Percentiles rank a stretch among this genome's conserved stretches.
Conservation (phyloP, 2,329 filamentous ascomycete species). For the Claviceps sp. region DNA sequence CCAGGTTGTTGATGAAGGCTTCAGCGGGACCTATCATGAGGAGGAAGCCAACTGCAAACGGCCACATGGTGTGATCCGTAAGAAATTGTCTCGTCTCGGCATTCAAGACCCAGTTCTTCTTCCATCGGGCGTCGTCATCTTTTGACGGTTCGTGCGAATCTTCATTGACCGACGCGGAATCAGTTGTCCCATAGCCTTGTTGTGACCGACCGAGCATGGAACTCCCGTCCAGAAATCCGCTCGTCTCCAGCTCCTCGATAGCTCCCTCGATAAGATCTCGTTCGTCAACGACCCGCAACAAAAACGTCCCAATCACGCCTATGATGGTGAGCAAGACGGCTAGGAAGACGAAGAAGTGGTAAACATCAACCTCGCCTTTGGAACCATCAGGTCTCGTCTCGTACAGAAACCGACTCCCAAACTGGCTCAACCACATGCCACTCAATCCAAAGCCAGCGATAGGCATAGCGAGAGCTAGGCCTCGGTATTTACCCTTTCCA, state of each 20-base stretch:
- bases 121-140: conserved; percentile 42
- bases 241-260: conserved; percentile 80
- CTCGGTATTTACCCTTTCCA: conserved; percentile 73
- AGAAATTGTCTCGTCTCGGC: conserved; percentile 80
- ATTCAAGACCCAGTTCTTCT: conserved; percentile 85
- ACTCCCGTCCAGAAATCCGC: conserved; percentile 65
- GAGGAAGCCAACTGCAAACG: conserved; percentile 79
- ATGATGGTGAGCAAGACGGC: conserved; percentile 55
- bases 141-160: conserved; percentile 25
- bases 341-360: conserved; percentile 79
- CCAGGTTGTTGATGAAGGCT: conserved; percentile 94
- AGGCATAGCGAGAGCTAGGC: conserved; percentile 75
- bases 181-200: conserved; percentile 49
- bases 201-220: conserved; percentile 51
- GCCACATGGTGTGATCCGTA: conserved; percentile 89
- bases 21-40: conserved; percentile 91
- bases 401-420: conserved; percentile 66
- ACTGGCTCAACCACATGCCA: conserved; percentile 90
- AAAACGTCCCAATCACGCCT: conserved; percentile 61
- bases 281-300: conserved; percentile 69
- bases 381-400: conserved; percentile 52
- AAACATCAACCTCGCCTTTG: conserved; percentile 56
- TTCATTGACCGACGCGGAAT: conserved; percentile 30
- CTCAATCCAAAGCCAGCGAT: conserved; percentile 89
- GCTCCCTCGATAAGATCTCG: conserved; percentile 80